A percentile compares a stretch with the other conserved stretches of the same genome.
phyloP scores from a whole-genome alignment of 106 monocot genomes.

The Platanthera guangdongensis region DNA sequence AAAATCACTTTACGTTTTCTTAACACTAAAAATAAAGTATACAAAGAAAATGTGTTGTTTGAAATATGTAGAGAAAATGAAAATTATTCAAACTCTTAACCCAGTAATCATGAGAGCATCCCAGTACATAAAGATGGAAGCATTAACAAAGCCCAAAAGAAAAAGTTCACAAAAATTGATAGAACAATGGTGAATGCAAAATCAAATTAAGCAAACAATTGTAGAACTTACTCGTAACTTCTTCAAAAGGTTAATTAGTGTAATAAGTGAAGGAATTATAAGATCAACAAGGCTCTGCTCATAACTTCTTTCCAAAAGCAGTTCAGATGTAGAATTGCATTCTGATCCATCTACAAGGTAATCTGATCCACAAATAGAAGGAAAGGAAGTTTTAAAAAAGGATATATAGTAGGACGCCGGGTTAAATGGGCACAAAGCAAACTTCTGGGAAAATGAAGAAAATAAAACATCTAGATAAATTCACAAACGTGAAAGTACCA shows the following conservation, averaged over 20 bases:
- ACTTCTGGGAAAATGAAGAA: background rate
- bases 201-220: background rate
- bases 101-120: background rate
- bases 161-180: background rate
- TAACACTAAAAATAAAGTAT: background rate
- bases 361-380: conserved; percentile 45
- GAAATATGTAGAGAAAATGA: background rate
- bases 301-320: conserved; percentile 68
- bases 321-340: conserved; percentile 75
- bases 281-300: conserved; percentile 79
- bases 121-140: background rate
- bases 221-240: conserved; percentile 52
- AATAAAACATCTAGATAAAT: background rate
- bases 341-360: conserved; percentile 94
- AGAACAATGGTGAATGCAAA: background rate
- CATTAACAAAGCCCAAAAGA: background rate
- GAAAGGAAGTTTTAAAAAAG: background rate
- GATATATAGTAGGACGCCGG: background rate
- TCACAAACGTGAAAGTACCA: background rate
- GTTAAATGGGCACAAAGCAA: background rate
- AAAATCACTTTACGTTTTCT: background rate
- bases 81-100: background rate
- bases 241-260: conserved; percentile 67
- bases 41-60: background rate
- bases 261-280: conserved; percentile 66